These are phyloP conservation scores for Cyamopsis tetragonoloba DNA, from an alignment of 306 rosid species.

Conservation along the genomic window DNA sequence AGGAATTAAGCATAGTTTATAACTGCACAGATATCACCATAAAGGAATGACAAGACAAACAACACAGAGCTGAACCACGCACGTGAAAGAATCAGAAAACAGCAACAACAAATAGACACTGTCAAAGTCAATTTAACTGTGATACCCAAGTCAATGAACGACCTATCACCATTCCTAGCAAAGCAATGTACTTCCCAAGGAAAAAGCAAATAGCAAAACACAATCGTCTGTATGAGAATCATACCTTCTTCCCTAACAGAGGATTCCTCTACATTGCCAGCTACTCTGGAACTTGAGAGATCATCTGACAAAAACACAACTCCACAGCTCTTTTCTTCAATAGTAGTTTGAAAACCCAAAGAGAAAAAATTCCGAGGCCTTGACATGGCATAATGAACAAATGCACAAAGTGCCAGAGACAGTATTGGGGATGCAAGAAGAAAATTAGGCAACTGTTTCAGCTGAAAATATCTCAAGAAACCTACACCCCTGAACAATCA, in stretches of 20 bases:
- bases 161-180: neutral
- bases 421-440: slow-evolving; percentile 81
- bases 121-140: slow-evolving; percentile 1
- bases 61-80: neutral
- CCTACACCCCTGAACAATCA: slow-evolving; percentile 78
- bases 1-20: neutral
- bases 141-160: slow-evolving; percentile 1
- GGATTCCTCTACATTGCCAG: slow-evolving; percentile 31
- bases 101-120: neutral
- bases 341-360: slow-evolving; percentile 61
- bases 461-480: slow-evolving; percentile 79
- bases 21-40: slow-evolving; percentile 7
- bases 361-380: slow-evolving; percentile 60
- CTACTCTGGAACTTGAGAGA: slow-evolving; percentile 33
- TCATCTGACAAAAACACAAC: slow-evolving; percentile 37
- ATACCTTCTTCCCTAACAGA: slow-evolving; percentile 47
- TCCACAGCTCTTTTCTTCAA: slow-evolving; percentile 48
- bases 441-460: slow-evolving; percentile 87
- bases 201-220: slow-evolving; percentile 15
- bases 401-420: slow-evolving; percentile 64
- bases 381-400: slow-evolving; percentile 73
- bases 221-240: slow-evolving; percentile 18
- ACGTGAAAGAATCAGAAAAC: neutral
- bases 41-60: neutral
- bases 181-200: neutral